Conservation (phyloP, 495 filamentous ascomycete genomes). For the Hamigera avellanea region DNA sequence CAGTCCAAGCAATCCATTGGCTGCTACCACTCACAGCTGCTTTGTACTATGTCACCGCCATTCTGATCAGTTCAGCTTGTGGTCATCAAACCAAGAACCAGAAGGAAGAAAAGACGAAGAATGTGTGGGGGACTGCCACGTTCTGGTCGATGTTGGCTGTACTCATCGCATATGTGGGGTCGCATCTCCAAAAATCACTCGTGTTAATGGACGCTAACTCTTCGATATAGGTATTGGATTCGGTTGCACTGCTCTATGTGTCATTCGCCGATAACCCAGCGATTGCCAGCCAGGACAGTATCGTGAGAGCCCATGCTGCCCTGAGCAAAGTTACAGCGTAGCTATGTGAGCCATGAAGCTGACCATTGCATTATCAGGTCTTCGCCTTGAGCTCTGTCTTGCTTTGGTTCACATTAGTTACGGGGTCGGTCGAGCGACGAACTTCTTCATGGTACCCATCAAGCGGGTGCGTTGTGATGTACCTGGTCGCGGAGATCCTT, state of each 20-base stretch:
- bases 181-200: no score
- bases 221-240: constrained; percentile 1
- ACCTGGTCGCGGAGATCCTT: constrained; percentile 3
- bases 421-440: not conserved
- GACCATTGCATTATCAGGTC: not conserved
- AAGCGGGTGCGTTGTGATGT: constrained; percentile 2
- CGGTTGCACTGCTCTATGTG: not conserved
- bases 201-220: no score
- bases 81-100: not conserved
- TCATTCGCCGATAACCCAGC: not conserved
- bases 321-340: not conserved
- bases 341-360: not conserved
- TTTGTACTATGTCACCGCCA: constrained; percentile 1
- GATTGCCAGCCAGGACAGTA: not conserved
- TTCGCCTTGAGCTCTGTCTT: constrained; percentile 4
- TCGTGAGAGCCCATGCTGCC: not conserved
- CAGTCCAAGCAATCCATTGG: not conserved
- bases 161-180: constrained; percentile 2
- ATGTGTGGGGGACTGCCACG: not conserved
- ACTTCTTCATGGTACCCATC: not conserved
- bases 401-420: constrained; percentile 3
- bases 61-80: not conserved
- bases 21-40: not conserved
- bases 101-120: not conserved
- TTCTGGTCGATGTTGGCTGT: constrained; percentile 1